phyloP scores from a whole-genome alignment of 73 alveolate species.

The Breviolum minutum region DNA sequence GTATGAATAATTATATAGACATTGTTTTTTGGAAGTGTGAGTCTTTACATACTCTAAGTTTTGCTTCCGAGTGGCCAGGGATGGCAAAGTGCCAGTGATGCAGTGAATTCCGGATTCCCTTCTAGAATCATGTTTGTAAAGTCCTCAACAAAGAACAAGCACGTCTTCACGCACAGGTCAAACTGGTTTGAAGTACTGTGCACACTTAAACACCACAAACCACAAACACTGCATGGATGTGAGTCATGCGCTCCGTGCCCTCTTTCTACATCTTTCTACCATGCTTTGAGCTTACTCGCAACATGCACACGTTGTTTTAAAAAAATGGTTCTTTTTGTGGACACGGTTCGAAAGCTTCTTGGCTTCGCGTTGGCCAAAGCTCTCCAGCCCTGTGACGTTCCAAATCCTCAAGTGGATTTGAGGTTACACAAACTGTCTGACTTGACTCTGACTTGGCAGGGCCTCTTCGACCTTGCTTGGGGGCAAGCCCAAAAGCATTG shows the following conservation, averaged over 20 bases:
- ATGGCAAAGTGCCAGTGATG: constrained; percentile 28
- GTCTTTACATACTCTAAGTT: too few species aligned
- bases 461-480: constrained; percentile 40
- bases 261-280: too few species aligned
- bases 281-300: background rate
- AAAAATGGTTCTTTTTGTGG: background rate
- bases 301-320: background rate
- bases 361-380: constrained; percentile 54
- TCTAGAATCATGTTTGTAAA: background rate
- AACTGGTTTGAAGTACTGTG: too few species aligned
- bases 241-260: too few species aligned
- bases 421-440: background rate
- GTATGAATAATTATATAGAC: too few species aligned
- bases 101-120: constrained; percentile 14
- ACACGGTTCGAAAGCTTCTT: background rate
- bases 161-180: too few species aligned
- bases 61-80: constrained; percentile 23
- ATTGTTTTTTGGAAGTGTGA: background rate
- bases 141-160: constrained; percentile 4
- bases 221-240: too few species aligned
- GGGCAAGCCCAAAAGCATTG: constrained; percentile 57
- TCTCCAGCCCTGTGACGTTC: constrained; percentile 10
- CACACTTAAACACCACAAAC: too few species aligned
- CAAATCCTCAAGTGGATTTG: background rate
- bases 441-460: too few species aligned